Evolutionary conservation across 2,329 filamentous ascomycete species (phyloP).

Genomic region (Talaromyces amestolkiae): DNA sequence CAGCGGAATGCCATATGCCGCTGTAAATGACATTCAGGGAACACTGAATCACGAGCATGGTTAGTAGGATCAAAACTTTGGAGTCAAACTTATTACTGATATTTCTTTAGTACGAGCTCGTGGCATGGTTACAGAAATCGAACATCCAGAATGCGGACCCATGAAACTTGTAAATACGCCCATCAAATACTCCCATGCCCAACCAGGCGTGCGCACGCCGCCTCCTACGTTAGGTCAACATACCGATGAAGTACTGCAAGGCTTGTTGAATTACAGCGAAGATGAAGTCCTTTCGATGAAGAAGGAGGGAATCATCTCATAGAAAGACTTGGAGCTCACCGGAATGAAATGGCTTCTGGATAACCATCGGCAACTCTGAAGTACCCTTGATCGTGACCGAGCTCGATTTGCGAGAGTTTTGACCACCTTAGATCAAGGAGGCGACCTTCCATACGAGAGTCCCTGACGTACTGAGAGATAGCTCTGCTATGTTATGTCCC

Average conservation of each 20-base stretch:
- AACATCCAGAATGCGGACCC: slow-evolving; percentile 77
- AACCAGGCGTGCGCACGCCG: slow-evolving; percentile 69
- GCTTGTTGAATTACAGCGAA: slow-evolving; percentile 60
- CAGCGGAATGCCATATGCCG: slow-evolving; percentile 90
- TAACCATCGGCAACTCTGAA: too few species aligned
- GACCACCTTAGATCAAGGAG: not conserved
- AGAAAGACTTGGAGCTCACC: not conserved
- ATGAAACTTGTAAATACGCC: slow-evolving; percentile 92
- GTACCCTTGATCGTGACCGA: not conserved
- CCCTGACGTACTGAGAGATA: too few species aligned
- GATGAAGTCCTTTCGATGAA: slow-evolving; percentile 62
- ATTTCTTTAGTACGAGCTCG: slow-evolving; percentile 60
- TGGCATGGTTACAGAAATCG: slow-evolving; percentile 83
- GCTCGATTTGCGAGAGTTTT: not conserved
- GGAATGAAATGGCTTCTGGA: too few species aligned
- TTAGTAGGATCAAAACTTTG: slow-evolving; percentile 32
- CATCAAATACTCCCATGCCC: slow-evolving; percentile 85
- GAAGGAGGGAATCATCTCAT: slow-evolving; percentile 64
- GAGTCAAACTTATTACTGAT: not conserved
- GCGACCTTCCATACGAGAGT: too few species aligned
- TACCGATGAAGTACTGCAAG: slow-evolving; percentile 70
- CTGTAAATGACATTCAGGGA: slow-evolving; percentile 86
- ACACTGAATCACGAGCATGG: slow-evolving; percentile 84
- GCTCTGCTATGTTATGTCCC: too few species aligned
- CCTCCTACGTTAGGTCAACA: slow-evolving; percentile 87